phyloP scores from a whole-genome alignment of 768 basidiomycete genomes.

The Gloeostereum incarnatum region DNA sequence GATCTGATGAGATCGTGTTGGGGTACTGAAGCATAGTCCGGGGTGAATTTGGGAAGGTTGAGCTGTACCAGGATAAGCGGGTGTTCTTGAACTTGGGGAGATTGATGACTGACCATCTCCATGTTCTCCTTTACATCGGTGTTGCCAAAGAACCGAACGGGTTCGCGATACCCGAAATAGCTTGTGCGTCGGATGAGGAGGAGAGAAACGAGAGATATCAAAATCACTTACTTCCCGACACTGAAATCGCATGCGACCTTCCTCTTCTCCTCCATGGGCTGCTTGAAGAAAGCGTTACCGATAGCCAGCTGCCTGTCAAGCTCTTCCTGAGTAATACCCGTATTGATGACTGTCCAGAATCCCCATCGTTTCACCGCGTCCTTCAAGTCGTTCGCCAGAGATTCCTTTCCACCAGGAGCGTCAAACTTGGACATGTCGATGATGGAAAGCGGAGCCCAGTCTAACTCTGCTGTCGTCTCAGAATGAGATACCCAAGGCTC shows the following conservation, averaged over 20 bases:
- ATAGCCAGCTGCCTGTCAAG: constrained; percentile 23
- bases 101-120: too few relatives aligned
- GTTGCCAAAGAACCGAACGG: too few relatives aligned
- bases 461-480: constrained; percentile 16
- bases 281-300: constrained; percentile 24
- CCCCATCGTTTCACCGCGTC: constrained; percentile 28
- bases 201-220: too few relatives aligned
- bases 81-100: too few relatives aligned
- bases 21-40: too few relatives aligned
- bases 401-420: constrained; percentile 18
- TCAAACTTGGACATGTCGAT: constrained; percentile 27
- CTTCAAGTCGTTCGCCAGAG: constrained; percentile 22
- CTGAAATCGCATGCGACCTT: constrained; percentile 19
- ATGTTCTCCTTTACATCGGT: too few relatives aligned
- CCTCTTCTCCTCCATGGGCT: constrained; percentile 23
- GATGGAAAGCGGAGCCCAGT: constrained; percentile 25
- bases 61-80: too few relatives aligned
- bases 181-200: too few relatives aligned
- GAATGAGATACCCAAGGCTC: constrained; percentile 10
- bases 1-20: too few relatives aligned
- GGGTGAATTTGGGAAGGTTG: too few relatives aligned
- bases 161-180: too few relatives aligned
- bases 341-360: constrained; percentile 30
- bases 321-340: constrained; percentile 28
- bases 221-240: constrained; percentile 18